phyloP scores from a whole-genome alignment of 2,329 filamentous ascomycete genomes.

The Phoma sp. region DNA sequence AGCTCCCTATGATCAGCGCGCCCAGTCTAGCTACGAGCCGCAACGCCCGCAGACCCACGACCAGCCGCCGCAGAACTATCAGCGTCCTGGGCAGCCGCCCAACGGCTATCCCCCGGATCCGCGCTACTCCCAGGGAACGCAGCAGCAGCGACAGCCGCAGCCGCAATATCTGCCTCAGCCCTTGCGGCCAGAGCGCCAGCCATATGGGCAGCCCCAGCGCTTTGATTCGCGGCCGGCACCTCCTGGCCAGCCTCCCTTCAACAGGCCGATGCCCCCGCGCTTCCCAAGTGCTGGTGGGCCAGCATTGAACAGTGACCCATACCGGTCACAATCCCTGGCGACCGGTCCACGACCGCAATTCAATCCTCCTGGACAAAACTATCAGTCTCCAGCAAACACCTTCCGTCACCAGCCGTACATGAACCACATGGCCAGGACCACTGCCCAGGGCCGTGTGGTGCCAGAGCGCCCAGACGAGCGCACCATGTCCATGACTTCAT shows the following conservation, averaged over 20 bases:
- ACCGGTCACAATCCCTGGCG: constrained; percentile 92
- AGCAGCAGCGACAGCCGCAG: constrained; percentile 52
- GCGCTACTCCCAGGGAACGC: constrained; percentile 43
- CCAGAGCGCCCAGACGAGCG: constrained; percentile 91
- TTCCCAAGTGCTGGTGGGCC: constrained; percentile 63
- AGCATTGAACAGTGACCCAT: constrained; percentile 82
- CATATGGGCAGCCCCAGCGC: constrained; percentile 75
- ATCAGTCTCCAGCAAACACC: constrained; percentile 69
- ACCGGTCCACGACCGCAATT: constrained; percentile 74
- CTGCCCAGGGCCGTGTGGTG: constrained; percentile 87
- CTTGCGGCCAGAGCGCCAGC: constrained; percentile 66
- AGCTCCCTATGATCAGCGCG: constrained; percentile 36
- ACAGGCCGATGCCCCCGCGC: constrained; percentile 63
- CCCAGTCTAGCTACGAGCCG: constrained; percentile 30
- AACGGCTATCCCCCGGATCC: constrained; percentile 49
- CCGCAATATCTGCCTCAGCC: constrained; percentile 67
- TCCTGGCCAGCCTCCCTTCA: constrained; percentile 56
- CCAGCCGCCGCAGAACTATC: constrained; percentile 33
- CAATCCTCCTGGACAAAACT: constrained; percentile 59
- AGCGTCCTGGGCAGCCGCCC: constrained; percentile 35
- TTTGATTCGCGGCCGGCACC: constrained; percentile 65
- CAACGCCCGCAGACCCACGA: constrained; percentile 38
- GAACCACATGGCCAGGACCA: constrained; percentile 74
- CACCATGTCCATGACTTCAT: constrained; percentile 93
- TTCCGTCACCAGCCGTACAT: constrained; percentile 81